Evolutionary conservation across 225 moss, liverwort and hornwort species (phyloP), one percentile per base, ranked within the genome.

Genomic region (Physcomitrium patens): DNA sequence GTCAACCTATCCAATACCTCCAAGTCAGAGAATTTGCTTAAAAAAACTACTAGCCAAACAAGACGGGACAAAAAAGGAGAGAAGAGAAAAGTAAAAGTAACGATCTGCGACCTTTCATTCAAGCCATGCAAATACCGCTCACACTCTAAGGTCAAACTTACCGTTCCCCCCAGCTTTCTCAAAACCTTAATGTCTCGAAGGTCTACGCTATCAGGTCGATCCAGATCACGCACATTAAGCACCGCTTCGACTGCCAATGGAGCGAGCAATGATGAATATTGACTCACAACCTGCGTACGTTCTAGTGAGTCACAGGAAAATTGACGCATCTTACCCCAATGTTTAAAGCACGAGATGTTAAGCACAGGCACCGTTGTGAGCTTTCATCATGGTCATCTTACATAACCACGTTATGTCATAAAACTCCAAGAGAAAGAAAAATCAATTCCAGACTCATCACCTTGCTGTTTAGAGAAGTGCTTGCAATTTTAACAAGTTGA

Each of bases 381-480:
- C 46, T 54, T n/a, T 23, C 10, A n/a, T 8, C 17, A 59, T 26
- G n/a, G 44, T 12, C 24, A 59, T 47, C 8, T 0, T 46, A 74
- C 8, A 65, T 53, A 3, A 12, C 15, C 3, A 12, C 2, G 15
- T 49, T 15, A 49, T 7, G 23, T 18, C 23, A 58, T 58, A 14
- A 18, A 58, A 58, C 7, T 16, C 58, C 2, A 14, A 24, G 16
- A 20, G 4, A 46, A 48, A 5, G 3, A 70, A 66, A 26, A 19
- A 22, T 23, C 51, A 49, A 22, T 20, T 53, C 26, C 23, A 54
- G 63, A 44, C 16, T 49, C 22, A 53, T 72, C 31, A 92, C 95
- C 87, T 94, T 92, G 68, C 92, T 94, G 56, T 94, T 92, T 22
- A 94, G 74, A 27, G 94, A 94, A 63, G 92, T 94, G 81, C 92